phyloP scores from a whole-genome alignment of 1,284 basidiomycete genomes.

The Trichosporon sp. region DNA sequence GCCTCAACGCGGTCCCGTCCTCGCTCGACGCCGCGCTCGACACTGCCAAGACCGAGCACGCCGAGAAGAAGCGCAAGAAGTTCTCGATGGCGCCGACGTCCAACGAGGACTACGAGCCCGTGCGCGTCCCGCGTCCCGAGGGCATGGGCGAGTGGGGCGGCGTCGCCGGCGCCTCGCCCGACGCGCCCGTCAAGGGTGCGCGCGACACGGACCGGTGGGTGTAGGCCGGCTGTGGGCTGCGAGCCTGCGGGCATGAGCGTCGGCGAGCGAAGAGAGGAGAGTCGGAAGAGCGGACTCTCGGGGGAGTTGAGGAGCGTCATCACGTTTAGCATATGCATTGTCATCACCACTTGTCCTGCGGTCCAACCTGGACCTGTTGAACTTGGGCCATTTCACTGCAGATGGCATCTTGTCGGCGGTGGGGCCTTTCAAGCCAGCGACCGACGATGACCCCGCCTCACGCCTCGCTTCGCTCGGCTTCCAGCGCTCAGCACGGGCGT shows the following conservation, averaged over 20 bases:
- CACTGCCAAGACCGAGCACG: slow-evolving; percentile 5
- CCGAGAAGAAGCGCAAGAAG: slow-evolving; percentile 22
- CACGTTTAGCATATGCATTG: not conserved
- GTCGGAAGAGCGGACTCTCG: not conserved
- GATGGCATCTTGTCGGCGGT: too few relatives aligned
- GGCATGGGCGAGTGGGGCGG: slow-evolving; percentile 88
- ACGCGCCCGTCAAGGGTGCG: slow-evolving; percentile 43
- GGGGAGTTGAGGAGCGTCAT: not conserved
- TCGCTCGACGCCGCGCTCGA: slow-evolving; percentile 9
- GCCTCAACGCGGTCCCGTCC: slow-evolving; percentile 23
- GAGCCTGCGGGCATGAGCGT: not conserved
- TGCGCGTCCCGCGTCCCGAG: slow-evolving; percentile 72
- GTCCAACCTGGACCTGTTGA: not conserved
- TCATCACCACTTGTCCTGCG: slow-evolving; percentile 1
- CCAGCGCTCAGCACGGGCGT: not conserved
- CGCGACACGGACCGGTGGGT: slow-evolving; percentile 46
- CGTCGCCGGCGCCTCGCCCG: slow-evolving; percentile 56
- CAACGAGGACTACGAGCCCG: slow-evolving; percentile 77
- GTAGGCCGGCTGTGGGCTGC: slow-evolving; percentile 27
- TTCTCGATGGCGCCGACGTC: slow-evolving; percentile 33
- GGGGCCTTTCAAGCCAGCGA: too few relatives aligned
- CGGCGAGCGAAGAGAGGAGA: not conserved
- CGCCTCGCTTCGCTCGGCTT: not conserved
- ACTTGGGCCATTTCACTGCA: not conserved
- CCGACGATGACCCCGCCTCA: not conserved